Evolutionary conservation across 1,139 yeast genomes (phyloP), one percentile per base, ranked within the genome.

Genomic region (Saccharomycopsis hybrid): DNA sequence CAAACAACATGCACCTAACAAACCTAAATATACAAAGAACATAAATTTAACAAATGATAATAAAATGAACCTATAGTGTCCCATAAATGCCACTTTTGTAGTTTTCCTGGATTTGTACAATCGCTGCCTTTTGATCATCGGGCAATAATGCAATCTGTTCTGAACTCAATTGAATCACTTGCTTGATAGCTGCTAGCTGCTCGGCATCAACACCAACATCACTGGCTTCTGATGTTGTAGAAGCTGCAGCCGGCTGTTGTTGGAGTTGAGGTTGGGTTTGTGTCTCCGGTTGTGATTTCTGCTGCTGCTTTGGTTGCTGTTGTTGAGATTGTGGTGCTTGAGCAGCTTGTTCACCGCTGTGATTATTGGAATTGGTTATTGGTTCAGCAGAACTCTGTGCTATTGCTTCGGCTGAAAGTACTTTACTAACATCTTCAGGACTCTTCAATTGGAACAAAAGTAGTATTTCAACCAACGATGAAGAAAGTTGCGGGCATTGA

Each of bases 401-500:
- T 29, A 29, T 40, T 18, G 37, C 29, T 24, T 43, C 46, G 5
- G 36, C 36, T 13, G 46, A 43, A 11, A 71, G 62, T 3, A 71
- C 66, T 30, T 58, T 55, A 13, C 67, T 76, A 4, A 85, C 73
- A 24, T 77, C 74, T 11, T 75, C 78, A n/a, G 78, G 76, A 48
- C 73, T 76, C 7, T 81, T 73, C 5, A 78, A 65, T 35, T 81
- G 82, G 60, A 81, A 69, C 50, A 84, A 67, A 53, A 89, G 66
- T 51, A 87, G 68, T 1, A 85, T 74, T 61, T 90, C 97, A 4
- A 90, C 87, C 36, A 89, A 69, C 0, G 96, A 94, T 62, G 84
- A 88, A 1, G 87, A 71, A 49, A 90, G 68, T 59, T 87, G 96
- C 0, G 95, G 95, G 56, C 84, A 82, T 54, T 80, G 78, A 41